Base-by-base conservation (phyloP, 441 rosid species). In the Populus tomentosa region DNA sequence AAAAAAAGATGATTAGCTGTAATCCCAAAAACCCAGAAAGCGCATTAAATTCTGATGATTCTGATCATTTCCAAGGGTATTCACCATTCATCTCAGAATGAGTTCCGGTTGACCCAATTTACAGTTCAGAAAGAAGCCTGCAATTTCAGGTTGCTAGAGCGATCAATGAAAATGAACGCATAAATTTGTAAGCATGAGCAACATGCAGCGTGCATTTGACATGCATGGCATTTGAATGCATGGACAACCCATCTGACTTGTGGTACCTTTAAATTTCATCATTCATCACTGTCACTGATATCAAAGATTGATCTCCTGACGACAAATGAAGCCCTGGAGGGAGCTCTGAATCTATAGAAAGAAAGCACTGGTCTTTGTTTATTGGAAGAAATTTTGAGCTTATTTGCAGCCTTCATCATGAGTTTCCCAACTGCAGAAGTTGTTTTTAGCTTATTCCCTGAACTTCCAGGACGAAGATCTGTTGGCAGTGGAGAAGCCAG, bases 271-370 rank as follows among this genome's bases (percentile, higher is more conserved):
- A 77, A 21, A 67, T 75, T 79, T 76, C 79, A 38, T 81, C 77
- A 87, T 73, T 85, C 86, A 42, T 88, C 90, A 23, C 56, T 79
- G 80, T 85, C 81, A 3, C 92, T 87, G 38, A 92, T 83, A 81
- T 90, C 88, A 74, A 88, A 92, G 68, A 78, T 90, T 30, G 78
- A n/a, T 80, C 77, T 83, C 70, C 78, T 90, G 35, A 82, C 78
- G 68, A 77, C 64, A 79, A 76, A 81, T 42, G 82, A 21, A 13
- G 80, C 13, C 35, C 18, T 74, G 67, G 64, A 59, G 23, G 40
- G 24, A 40, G 71, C 77, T 85, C 80, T 81, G 83, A 78, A 67
- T 80, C 74, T 85, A 81, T 71, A 73, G 16, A 83, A 78, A 78
- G 84, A 85, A 74, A 82, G 70, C 71, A 50, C 16, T 18, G 87